These are phyloP conservation scores for Claviceps fusiformis DNA, from an alignment of 2,329 filamentous ascomycete species.

Conservation along the genomic window DNA sequence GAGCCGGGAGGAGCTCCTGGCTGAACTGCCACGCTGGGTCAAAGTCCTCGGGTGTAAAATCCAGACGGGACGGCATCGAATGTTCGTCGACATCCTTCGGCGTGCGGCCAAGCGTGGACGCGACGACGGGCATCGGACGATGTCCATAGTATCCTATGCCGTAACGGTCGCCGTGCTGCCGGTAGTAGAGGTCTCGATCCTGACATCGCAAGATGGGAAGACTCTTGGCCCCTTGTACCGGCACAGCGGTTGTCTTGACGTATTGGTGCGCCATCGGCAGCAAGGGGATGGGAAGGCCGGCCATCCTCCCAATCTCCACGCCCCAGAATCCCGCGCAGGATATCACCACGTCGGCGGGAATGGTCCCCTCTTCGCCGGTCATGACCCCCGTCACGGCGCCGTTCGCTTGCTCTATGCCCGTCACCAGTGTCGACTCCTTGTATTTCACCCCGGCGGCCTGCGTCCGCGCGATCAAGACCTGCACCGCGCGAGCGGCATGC, in stretches of 20 bases:
- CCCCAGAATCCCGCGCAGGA: slow-evolving; percentile 56
- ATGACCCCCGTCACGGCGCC: slow-evolving; percentile 34
- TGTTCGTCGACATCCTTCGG: slow-evolving; percentile 39
- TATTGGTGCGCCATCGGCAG: slow-evolving; percentile 51
- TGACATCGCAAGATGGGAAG: slow-evolving; percentile 49
- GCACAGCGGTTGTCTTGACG: slow-evolving; percentile 43
- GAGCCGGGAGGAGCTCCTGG: slow-evolving; percentile 37
- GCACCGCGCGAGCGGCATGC: slow-evolving; percentile 45
- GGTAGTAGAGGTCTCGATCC: slow-evolving; percentile 50
- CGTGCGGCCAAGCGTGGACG: slow-evolving; percentile 38
- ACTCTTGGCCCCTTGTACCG: slow-evolving; percentile 27
- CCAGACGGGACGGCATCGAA: slow-evolving; percentile 49
- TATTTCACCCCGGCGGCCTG: slow-evolving; percentile 44
- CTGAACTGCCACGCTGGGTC: slow-evolving; percentile 45
- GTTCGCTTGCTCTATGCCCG: slow-evolving; percentile 41
- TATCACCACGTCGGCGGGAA: slow-evolving; percentile 46
- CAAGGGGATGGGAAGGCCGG: slow-evolving; percentile 41
- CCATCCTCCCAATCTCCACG: slow-evolving; percentile 50
- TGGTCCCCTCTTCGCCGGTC: slow-evolving; percentile 19
- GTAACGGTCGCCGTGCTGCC: slow-evolving; percentile 48
- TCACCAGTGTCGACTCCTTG: slow-evolving; percentile 41
- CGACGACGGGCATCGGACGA: slow-evolving; percentile 44
- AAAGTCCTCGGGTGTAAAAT: slow-evolving; percentile 48
- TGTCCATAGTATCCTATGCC: slow-evolving; percentile 54
- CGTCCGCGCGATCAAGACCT: slow-evolving; percentile 45